phyloP scores from a whole-genome alignment of 129 eudicot genomes.

The Tagetes erecta region DNA sequence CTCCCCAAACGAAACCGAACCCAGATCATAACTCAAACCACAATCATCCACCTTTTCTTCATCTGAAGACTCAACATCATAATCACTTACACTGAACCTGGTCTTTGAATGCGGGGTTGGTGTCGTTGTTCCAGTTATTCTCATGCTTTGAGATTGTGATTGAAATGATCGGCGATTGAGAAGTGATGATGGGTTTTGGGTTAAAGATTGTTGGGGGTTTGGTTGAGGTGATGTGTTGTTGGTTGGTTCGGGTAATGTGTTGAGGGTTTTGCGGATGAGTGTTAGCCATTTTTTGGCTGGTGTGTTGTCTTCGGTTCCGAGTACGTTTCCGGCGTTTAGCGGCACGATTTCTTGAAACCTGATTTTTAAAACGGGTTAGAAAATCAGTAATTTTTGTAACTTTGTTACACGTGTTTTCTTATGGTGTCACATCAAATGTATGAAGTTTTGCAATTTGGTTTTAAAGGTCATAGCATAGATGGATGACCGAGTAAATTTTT shows the following conservation, averaged over 20 bases:
- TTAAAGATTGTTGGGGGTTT: conserved; percentile 19
- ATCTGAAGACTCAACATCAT: conserved; percentile 68
- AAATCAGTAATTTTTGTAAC: too few species aligned
- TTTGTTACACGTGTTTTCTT: too few species aligned
- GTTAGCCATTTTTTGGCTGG: conserved; percentile 92
- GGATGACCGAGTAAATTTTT: too few species aligned
- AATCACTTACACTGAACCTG: conserved; percentile 76
- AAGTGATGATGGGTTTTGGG: conserved; percentile 52
- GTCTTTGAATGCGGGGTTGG: conserved; percentile 44
- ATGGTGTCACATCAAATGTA: too few species aligned
- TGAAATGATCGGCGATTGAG: conserved; percentile 67
- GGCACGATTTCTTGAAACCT: conserved; percentile 99
- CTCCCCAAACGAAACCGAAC: conserved; percentile 39
- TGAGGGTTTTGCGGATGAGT: conserved; percentile 65
- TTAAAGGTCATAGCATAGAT: too few species aligned
- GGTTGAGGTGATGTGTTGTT: conserved; percentile 50
- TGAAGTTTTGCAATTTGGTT: too few species aligned
- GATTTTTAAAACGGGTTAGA: neutral
- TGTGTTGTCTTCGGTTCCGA: conserved; percentile 92
- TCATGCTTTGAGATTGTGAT: conserved; percentile 74
- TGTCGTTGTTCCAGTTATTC: conserved; percentile 40
- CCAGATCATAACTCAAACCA: neutral
- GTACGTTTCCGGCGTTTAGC: conserved; percentile 91
- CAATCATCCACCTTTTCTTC: conserved; percentile 63
- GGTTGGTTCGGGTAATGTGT: conserved; percentile 63